Base-by-base conservation (phyloP, 139 green algal genomes). In the Haematococcus lacustris region DNA sequence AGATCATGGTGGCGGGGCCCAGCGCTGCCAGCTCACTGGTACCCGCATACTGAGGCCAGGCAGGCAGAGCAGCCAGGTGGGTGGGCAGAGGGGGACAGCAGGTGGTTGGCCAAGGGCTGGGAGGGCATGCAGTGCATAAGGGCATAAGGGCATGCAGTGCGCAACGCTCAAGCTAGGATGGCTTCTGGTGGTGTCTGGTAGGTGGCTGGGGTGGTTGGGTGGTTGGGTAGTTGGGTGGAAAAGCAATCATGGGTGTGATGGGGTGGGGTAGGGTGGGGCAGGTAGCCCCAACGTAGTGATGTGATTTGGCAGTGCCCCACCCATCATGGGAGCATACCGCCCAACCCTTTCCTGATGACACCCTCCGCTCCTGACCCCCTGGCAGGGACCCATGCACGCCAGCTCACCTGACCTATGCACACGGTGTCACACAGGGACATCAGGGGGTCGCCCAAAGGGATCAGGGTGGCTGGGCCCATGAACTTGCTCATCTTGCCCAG, bases 341-440 rank as follows among this genome's bases (percentile, higher is more conserved):
- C n/a, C n/a, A n/a, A n/a, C n/a, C n/a, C n/a, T n/a, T n/a, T n/a
- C n/a, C n/a, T n/a, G n/a, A n/a, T n/a, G n/a, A n/a, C 13, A 66
- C 17, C 68, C 30, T 33, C 40, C 3, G 68, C 68, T 35, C 25
- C n/a, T 38, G 41, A 0, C 3, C 38, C 68, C 43, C 41, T 33
- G 28, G 13, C 0, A 3, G 1, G 37, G 33, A 34, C 65, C 28
- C 59, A 33, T 47, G 32, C 34, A 57, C 34, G 43, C 28, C 47
- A 66, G 17, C 47, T n/a, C 2, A 70, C n/a, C 28, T 74, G 53
- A 2, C 89, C 89, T 2, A 96, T 78, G 59, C 70, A 87, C 1
- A 91, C 53, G 0, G 87, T 96, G 76, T 96, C 90, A 6, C 90
- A 78, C 25, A 96, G 76, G 17, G 66, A 80, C 90, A 96, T 93